Evolutionary conservation across 169 alveolate species (phyloP).

Genomic region (Eimeria maxima): DNA sequence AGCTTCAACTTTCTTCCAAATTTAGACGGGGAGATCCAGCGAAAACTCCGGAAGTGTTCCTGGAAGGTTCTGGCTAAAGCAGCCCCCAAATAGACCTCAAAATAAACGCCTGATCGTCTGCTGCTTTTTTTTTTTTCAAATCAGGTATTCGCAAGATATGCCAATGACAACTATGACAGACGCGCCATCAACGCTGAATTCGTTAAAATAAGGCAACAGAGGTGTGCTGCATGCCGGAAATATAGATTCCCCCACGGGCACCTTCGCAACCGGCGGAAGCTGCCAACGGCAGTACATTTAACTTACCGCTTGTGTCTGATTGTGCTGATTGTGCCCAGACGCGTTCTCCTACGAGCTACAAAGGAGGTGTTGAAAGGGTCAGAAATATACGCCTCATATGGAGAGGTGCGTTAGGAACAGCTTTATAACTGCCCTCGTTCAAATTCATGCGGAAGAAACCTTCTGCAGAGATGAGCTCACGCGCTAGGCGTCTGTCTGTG

Average conservation of each 20-base stretch:
- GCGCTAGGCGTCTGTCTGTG: neutral
- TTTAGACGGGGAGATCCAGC: neutral
- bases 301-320: neutral
- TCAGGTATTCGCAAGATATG: constrained; percentile 50
- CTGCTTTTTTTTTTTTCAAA: neutral
- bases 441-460: neutral
- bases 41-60: neutral
- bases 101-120: neutral
- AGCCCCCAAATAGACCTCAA: neutral
- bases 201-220: constrained; percentile 18
- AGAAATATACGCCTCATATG: constrained; percentile 67
- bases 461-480: neutral
- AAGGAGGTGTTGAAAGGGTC: constrained; percentile 28
- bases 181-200: constrained; percentile 56
- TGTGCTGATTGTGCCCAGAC: constrained; percentile 12
- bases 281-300: neutral
- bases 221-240: constrained; percentile 38
- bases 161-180: constrained; percentile 50
- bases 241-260: neutral
- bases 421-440: neutral
- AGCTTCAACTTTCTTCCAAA: neutral
- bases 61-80: neutral
- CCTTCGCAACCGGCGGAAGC: neutral
- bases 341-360: constrained; percentile 58
- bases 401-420: constrained; percentile 31